Conservation (phyloP, 192 early-diverging fungal species). For the Linnemannia exigua region DNA sequence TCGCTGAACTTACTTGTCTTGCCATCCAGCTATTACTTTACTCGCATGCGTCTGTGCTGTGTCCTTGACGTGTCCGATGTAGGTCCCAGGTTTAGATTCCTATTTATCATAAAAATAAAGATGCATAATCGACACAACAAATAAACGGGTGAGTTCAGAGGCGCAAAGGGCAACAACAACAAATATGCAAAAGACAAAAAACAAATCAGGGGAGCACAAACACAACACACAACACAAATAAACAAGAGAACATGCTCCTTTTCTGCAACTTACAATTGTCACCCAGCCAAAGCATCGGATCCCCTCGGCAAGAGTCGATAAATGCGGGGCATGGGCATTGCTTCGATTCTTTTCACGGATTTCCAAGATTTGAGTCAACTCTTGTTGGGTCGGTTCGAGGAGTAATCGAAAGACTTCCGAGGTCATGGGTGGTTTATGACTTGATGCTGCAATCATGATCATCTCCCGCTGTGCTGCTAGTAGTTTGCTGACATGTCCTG, state of each 20-base stretch:
- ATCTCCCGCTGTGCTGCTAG: slow-evolving; percentile 81
- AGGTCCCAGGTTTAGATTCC: slow-evolving; percentile 91
- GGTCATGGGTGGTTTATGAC: slow-evolving; percentile 82
- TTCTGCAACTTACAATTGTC: slow-evolving; percentile 68
- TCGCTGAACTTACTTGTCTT: slow-evolving; percentile 78
- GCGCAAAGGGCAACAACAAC: neutral
- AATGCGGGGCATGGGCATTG: slow-evolving; percentile 80
- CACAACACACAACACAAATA: neutral
- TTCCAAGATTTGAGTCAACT: slow-evolving; percentile 73
- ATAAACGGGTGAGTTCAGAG: neutral
- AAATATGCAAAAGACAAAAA: neutral
- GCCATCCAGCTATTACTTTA: slow-evolving; percentile 89
- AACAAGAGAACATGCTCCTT: neutral
- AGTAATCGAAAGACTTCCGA: slow-evolving; percentile 72
- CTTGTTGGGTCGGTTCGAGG: slow-evolving; percentile 76
- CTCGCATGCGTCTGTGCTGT: slow-evolving; percentile 92
- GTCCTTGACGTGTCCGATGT: slow-evolving; percentile 90
- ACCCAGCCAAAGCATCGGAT: slow-evolving; percentile 95
- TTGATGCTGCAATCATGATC: slow-evolving; percentile 76
- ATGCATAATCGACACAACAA: neutral
- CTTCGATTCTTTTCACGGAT: slow-evolving; percentile 87
- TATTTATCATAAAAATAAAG: slow-evolving; percentile 21
- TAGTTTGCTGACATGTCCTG: slow-evolving; percentile 67
- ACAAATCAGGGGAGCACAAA: neutral
- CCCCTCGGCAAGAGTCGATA: slow-evolving; percentile 90